Base-by-base conservation (phyloP, 768 basidiomycete genomes). In the Crepidotus variabilis region DNA sequence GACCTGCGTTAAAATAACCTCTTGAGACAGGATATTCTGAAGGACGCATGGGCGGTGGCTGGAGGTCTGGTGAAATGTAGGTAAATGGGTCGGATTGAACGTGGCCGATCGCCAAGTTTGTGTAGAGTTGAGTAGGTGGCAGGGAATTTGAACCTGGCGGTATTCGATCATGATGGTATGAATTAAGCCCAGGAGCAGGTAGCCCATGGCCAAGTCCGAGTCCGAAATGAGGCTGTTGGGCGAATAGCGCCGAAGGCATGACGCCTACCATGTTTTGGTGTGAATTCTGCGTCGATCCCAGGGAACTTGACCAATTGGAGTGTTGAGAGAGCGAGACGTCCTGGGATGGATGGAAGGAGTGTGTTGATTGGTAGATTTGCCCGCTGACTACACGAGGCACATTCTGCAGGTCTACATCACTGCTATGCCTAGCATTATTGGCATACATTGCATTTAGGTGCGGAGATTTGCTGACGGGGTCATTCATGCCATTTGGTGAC, bases 221-320 rank as follows among this genome's bases (percentile, higher is more conserved):
- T 43, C 39, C 39, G 39, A 43, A 5, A 34, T 63, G 68, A 20
- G 63, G 64, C 14, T 60, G 58, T 22, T 50, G 58, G 14, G 64
- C 61, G 47, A 62, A 63, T 6, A 57, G 50, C 9, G 64, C 61
- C 32, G 63, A 65, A 46, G 63, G 66, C 51, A 63, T 58, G 14
- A 57, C 58, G 8, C 67, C 68, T 43, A 58, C 55, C 14, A 67
- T 51, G 50, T 66, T 65, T 32, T 67, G 65, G 43, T 75, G 73
- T 1, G 70, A 71, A 50, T 62, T 65, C 57, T 69, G 69, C n/a
- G 65, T 62, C 36, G 63, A 60, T 23, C 54, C 67, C 6, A 64
- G 71, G 1, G 71, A 61, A 35, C 70, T 62, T 28, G 70, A 64
- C 76, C 76, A 76, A 14, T 69, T 71, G 13, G 72, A 67, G 35